These are phyloP conservation scores for Herpetomonas tarakana DNA, from an alignment of 208 protist genomes.

Conservation along the genomic window DNA sequence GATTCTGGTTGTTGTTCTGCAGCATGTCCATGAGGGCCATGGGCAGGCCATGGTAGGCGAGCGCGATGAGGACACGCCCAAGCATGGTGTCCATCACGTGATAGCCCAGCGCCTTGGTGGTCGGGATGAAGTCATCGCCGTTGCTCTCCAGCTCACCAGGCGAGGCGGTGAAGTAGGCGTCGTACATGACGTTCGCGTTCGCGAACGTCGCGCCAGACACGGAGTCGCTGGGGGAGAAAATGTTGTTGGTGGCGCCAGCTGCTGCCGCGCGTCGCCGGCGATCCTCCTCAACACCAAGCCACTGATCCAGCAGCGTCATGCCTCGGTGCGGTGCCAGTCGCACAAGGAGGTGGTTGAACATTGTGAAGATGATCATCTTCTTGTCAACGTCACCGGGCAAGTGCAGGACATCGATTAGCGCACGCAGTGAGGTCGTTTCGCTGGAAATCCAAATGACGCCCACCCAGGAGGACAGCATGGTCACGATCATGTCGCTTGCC, in stretches of 20 bases:
- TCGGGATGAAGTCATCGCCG: constrained; percentile 62
- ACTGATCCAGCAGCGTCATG: constrained; percentile 49
- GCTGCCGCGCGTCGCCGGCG: constrained; percentile 27
- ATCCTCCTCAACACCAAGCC: constrained; percentile 68
- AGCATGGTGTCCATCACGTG: constrained; percentile 82
- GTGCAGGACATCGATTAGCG: constrained; percentile 79
- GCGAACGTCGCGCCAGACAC: constrained; percentile 7
- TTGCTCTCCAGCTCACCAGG: constrained; percentile 19
- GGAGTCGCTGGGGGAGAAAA: background rate
- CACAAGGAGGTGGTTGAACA: constrained; percentile 79
- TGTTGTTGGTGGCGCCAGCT: constrained; percentile 6
- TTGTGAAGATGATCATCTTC: constrained; percentile 82
- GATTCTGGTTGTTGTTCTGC: constrained; percentile 44
- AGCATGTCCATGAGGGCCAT: constrained; percentile 71
- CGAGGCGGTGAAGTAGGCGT: constrained; percentile 15
- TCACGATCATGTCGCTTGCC: constrained; percentile 69
- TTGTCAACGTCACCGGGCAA: constrained; percentile 79
- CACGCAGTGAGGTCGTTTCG: constrained; percentile 71
- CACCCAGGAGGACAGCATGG: constrained; percentile 71
- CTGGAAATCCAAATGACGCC: constrained; percentile 73
- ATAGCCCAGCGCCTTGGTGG: constrained; percentile 84
- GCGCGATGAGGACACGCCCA: constrained; percentile 58
- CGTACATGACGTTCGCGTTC: constrained; percentile 20
- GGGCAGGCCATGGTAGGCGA: constrained; percentile 82
- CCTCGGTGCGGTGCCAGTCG: constrained; percentile 81